Evolutionary conservation across 2,329 filamentous ascomycete genomes (phyloP), one percentile per base, ranked within the genome.

Genomic region (Bretziella fagacearum): DNA sequence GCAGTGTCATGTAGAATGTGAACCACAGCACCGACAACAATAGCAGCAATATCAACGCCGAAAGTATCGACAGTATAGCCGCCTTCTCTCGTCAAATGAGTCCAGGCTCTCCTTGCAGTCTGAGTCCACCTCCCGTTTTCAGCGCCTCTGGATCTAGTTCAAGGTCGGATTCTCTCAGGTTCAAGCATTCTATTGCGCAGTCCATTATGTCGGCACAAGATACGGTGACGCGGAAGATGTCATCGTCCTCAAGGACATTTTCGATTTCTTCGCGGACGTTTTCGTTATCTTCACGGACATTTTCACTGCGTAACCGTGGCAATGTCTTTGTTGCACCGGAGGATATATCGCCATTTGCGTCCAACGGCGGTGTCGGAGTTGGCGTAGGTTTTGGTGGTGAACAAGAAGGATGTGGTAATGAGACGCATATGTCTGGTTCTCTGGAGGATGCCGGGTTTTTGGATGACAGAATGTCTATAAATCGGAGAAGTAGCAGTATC

Each of bases 1-100:
- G 48, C 15, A 50, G 48, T 46, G 37, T 50, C 48, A 50, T 50
- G 48, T 50, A 50, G 48, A 50, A 50, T 39, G 44, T 46, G 48
- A 43, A 50, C 20, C 40, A 47, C 30, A 47, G 39, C 44, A 47
- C 44, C 35, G 26, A 43, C 27, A 18, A 25, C 32, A 17, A n/a
- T 4, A 6, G n/a, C 17, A 39, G 35, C 18, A 22, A 18, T 22
- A 20, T 20, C 15, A 13, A 39, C 35, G 18, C 27, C 3, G 27
- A 30, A 30, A n/a, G n/a, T n/a, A n/a, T n/a, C n/a, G n/a, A n/a
- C n/a, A n/a, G n/a, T n/a, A n/a, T n/a, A n/a, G n/a, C n/a, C n/a
- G n/a, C n/a, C n/a, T n/a, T n/a, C n/a, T n/a, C n/a, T n/a, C n/a
- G n/a, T n/a, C n/a, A n/a, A n/a, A n/a, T n/a, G n/a, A n/a, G n/a